Percentiles rank a stretch among this genome's conserved stretches.
Evolutionary conservation across 352 stramenopile species (phyloP).

Genomic region (Phytophthora fragariae): DNA sequence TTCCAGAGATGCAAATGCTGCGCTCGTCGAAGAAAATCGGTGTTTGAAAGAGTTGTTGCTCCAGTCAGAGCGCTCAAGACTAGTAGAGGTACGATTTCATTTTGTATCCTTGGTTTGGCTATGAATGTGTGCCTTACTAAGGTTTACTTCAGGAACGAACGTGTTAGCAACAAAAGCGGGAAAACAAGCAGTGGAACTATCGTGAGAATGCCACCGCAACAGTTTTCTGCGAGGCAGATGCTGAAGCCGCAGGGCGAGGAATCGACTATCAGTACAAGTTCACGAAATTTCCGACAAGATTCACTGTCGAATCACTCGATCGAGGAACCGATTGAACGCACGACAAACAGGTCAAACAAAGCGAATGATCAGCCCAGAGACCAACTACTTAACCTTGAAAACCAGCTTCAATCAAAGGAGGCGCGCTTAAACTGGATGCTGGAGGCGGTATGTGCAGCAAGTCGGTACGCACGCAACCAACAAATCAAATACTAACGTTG

Average conservation of each 20-base stretch:
- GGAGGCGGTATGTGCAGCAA: conserved; percentile 52
- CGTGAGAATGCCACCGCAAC: conserved; percentile 31
- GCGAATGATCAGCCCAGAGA: conserved; percentile 31
- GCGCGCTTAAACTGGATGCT: conserved; percentile 77
- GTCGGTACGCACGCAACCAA: neutral
- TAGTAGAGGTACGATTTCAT: conserved; percentile 43
- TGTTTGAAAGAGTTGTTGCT: conserved; percentile 67
- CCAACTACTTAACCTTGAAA: conserved; percentile 55
- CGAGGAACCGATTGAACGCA: neutral
- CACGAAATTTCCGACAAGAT: conserved; percentile 17
- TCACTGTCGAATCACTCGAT: conserved; percentile 5
- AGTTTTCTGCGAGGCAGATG: conserved; percentile 39
- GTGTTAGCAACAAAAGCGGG: conserved; percentile 12
- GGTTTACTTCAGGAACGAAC: conserved; percentile 21
- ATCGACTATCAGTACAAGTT: conserved; percentile 4
- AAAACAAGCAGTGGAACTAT: conserved; percentile 5
- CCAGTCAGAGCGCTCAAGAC: conserved; percentile 56
- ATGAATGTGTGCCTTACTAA: conserved; percentile 1
- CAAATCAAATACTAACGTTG: conserved; percentile 2
- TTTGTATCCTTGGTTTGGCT: neutral
- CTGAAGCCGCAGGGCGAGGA: conserved; percentile 25
- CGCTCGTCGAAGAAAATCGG: conserved; percentile 72
- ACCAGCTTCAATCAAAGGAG: conserved; percentile 64
- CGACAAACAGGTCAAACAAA: neutral
- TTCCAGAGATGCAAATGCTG: conserved; percentile 42